A percentile compares a stretch with the other conserved stretches of the same genome.
Conservation (phyloP, 345 rosid species). For the Brassica cretica region DNA sequence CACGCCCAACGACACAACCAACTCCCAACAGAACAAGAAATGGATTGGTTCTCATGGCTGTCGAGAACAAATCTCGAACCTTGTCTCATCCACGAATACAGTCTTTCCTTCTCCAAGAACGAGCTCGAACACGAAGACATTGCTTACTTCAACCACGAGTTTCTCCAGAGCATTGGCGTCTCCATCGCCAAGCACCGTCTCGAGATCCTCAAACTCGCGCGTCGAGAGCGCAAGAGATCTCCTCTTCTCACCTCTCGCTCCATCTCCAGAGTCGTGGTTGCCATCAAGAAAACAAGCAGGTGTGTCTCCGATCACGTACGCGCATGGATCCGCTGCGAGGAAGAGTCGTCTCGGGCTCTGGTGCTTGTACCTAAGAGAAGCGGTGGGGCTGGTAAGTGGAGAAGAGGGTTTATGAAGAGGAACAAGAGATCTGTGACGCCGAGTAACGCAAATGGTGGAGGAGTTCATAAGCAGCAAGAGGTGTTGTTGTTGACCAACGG, state of each 20-base stretch:
- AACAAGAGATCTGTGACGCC: conserved; percentile 50
- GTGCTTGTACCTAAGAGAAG: conserved; percentile 45
- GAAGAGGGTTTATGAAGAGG: conserved; percentile 67
- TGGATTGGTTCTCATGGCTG: conserved; percentile 98
- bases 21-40: conserved; percentile 20
- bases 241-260: conserved; percentile 35
- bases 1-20: background rate
- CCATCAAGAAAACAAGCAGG: conserved; percentile 61
- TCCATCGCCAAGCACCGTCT: conserved; percentile 94
- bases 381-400: conserved; percentile 49
- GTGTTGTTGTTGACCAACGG: conserved; percentile 72
- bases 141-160: conserved; percentile 84
- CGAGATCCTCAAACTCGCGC: conserved; percentile 88
- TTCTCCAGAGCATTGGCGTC: conserved; percentile 94
- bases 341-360: conserved; percentile 58
- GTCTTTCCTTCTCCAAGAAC: conserved; percentile 65
- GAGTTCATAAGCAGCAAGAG: conserved; percentile 38
- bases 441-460: conserved; percentile 34
- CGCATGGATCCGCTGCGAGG: conserved; percentile 54
- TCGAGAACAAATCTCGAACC: conserved; percentile 76
- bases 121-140: conserved; percentile 88
- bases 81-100: conserved; percentile 71
- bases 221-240: conserved; percentile 43
- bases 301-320: conserved; percentile 51
- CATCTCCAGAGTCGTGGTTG: conserved; percentile 55